Evolutionary conservation across 331 rosid species (phyloP), one percentile per base, ranked within the genome.

Genomic region (Pyracantha coccinea): DNA sequence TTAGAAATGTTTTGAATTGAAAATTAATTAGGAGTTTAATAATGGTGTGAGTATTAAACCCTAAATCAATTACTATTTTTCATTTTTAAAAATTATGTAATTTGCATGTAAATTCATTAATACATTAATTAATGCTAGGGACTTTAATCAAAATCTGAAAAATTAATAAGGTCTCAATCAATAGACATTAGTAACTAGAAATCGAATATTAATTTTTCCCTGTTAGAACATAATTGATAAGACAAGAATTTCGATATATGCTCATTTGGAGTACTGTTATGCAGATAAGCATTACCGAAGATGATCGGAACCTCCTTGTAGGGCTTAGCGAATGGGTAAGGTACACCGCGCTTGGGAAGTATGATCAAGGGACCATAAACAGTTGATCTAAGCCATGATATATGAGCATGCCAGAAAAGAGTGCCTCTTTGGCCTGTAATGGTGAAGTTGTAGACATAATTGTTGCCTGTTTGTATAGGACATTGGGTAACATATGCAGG

Each of bases 261-360:
- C 68, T 29, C 24, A 6, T 63, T 63, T 25, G 68, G 15, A 17
- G 21, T 59, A 23, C 28, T 62, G 21, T 27, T 62, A 61, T 16
- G 27, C 15, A 63, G 6, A 23, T 17, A 28, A 31, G 19, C 32
- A 17, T 60, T 82, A 85, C 89, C 89, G 38, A 85, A 85, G 41
- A 82, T 58, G 50, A 85, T 79, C n/a, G 89, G 89, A 27, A 85
- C 65, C 75, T 85, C 83, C 79, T 74, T 79, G 59, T 73, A 45
- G 41, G 89, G 89, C 27, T 77, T 77, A 45, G 78, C 35, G 52
- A 82, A 79, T 4, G 89, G 86, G 66, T 82, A 85, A 41, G 89
- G 85, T 65, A 55, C 79, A 23, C 89, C 81, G n/a, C 3, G 83
- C 79, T 74, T 80, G 23, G 86, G 89, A 45, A 82, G 85, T 53